Evolutionary conservation across 148 eudicot species (phyloP).

Genomic region (Fallopia convolvulus): DNA sequence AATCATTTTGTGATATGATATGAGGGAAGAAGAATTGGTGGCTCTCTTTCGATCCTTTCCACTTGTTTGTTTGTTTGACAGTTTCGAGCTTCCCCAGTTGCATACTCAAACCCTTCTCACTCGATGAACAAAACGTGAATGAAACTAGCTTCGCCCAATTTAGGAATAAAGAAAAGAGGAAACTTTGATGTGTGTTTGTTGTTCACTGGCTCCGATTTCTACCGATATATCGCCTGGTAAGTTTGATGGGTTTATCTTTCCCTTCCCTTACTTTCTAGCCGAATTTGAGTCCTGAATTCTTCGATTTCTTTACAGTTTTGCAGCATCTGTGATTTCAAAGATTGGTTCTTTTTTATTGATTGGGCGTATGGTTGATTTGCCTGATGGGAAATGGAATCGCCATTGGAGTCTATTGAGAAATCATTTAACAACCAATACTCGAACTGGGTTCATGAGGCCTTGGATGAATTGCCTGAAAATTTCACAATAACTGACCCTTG

Average conservation of each 20-base stretch:
- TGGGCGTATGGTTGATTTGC: constrained; percentile 27
- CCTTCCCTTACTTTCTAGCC: background rate
- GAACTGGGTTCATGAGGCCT: constrained; percentile 58
- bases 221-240: background rate
- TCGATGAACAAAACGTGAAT: background rate
- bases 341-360: background rate
- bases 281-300: constrained; percentile 1
- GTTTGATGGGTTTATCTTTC: background rate
- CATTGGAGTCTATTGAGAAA: constrained; percentile 40
- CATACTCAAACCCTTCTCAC: background rate
- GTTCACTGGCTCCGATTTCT: background rate
- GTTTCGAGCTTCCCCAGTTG: constrained; percentile 9
- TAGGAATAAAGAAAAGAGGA: background rate
- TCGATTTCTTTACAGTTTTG: background rate
- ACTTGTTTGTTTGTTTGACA: background rate
- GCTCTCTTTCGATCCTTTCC: background rate
- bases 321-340: constrained; percentile 1
- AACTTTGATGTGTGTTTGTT: background rate
- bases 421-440: constrained; percentile 56
- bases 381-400: constrained; percentile 90
- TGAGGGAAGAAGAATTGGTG: constrained; percentile 2
- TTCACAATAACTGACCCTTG: constrained; percentile 84
- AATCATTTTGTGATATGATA: background rate
- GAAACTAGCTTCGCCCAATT: background rate
- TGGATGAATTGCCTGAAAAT: constrained; percentile 60